Evolutionary conservation across 495 filamentous ascomycete species (phyloP).

Genomic region (Penicillium canariense): DNA sequence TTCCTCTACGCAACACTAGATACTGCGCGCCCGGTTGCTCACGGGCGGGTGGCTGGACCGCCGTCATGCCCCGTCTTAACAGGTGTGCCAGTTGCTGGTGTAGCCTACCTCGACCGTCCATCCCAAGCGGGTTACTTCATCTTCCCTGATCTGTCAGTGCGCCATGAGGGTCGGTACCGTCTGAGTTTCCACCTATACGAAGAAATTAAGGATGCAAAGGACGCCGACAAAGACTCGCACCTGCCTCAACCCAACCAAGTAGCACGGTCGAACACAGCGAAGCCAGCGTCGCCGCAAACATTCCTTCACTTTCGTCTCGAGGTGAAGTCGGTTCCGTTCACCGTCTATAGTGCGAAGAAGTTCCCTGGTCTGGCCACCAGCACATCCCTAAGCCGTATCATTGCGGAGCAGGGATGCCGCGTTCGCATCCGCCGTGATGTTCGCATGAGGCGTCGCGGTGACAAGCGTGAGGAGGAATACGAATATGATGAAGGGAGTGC

Average conservation of each 20-base stretch:
- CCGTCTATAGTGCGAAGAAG: constrained; percentile 96
- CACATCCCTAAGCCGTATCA: constrained; percentile 81
- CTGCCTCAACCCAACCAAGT: constrained; percentile 26
- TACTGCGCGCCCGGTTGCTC: constrained; percentile 79
- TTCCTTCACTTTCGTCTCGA: constrained; percentile 73
- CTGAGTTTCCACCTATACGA: constrained; percentile 92
- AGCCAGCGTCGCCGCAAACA: constrained; percentile 38
- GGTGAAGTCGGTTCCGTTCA: constrained; percentile 83
- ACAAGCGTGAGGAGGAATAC: constrained; percentile 63
- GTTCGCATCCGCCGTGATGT: constrained; percentile 96
- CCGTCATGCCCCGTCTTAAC: constrained; percentile 83
- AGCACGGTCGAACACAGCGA: constrained; percentile 19
- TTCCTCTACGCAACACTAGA: constrained; percentile 95
- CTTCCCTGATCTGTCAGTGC: constrained; percentile 94
- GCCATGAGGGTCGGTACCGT: constrained; percentile 89
- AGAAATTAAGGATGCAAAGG: constrained; percentile 77
- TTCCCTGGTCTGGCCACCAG: constrained; percentile 94
- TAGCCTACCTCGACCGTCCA: constrained; percentile 94
- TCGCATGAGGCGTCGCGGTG: constrained; percentile 86
- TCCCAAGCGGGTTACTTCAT: constrained; percentile 93
- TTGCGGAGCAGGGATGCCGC: constrained; percentile 96
- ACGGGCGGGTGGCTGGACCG: constrained; percentile 66
- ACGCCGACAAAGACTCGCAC: constrained; percentile 53
- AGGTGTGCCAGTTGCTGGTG: constrained; percentile 92
- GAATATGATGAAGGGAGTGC: constrained; percentile 64